Conservation (phyloP, 2,329 filamentous ascomycete species). For the Trichoderma guizhouense region DNA sequence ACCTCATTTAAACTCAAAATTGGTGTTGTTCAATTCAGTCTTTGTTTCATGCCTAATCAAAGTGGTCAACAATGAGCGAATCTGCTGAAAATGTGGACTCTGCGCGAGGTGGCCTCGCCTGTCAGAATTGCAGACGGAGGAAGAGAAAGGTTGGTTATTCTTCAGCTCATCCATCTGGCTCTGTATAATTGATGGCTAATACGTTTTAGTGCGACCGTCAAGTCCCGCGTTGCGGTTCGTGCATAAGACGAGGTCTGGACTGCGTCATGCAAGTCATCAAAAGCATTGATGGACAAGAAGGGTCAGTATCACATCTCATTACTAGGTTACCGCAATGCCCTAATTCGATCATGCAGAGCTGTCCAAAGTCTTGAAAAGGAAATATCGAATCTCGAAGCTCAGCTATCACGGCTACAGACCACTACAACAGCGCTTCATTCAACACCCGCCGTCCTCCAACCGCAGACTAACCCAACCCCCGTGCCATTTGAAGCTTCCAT, state of each 20-base stretch:
- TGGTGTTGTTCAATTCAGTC: too few relatives aligned
- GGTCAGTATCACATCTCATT: neutral
- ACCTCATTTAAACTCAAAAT: neutral
- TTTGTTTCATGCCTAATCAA: too few relatives aligned
- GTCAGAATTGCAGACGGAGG: conserved; percentile 11
- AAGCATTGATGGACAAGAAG: conserved; percentile 2
- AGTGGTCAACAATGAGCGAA: neutral
- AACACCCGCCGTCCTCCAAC: neutral
- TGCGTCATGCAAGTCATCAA: conserved; percentile 13
- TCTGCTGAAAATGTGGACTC: neutral
- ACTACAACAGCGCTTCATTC: neutral
- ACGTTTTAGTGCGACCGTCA: neutral
- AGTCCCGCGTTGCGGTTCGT: conserved; percentile 10
- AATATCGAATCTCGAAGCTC: conserved; percentile 7
- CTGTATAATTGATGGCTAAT: neutral
- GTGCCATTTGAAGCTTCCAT: neutral
- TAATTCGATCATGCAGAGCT: neutral
- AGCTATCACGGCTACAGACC: neutral
- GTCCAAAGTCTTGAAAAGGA: conserved; percentile 3
- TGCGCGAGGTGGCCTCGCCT: neutral
- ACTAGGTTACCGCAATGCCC: neutral
- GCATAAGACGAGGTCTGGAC: conserved; percentile 5
- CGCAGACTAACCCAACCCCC: neutral
- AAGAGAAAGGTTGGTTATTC: neutral
- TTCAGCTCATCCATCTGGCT: neutral